Evolutionary conservation across 345 rosid genomes (phyloP).

Genomic region (Luvunga scandens): DNA sequence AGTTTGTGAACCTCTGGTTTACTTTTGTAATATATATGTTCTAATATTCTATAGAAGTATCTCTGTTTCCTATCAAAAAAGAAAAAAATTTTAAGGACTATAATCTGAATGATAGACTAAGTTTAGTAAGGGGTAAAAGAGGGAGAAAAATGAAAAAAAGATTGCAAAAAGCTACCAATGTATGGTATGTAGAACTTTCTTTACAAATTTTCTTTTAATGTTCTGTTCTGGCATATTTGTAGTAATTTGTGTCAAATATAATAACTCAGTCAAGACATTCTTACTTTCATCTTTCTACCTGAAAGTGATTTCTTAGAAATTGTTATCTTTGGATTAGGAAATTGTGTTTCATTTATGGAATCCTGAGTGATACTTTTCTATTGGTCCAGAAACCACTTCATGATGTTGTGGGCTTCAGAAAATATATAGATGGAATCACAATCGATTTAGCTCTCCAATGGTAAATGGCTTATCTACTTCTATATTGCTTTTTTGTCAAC

Average conservation of each 20-base stretch:
- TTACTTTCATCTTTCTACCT: neutral
- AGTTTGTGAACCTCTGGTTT: no score
- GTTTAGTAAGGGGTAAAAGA: neutral
- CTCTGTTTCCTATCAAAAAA: no score
- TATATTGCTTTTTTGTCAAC: conserved; percentile 6
- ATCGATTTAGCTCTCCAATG: conserved; percentile 89
- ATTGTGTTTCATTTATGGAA: conserved; percentile 5
- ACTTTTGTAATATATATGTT: no score
- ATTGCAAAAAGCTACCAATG: neutral
- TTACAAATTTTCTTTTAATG: neutral
- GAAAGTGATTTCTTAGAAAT: neutral
- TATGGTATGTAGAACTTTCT: neutral
- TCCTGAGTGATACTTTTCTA: conserved; percentile 30
- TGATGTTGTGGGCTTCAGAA: conserved; percentile 78
- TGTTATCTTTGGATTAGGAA: conserved; percentile 11
- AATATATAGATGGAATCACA: conserved; percentile 60
- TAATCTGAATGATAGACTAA: neutral
- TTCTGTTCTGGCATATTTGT: neutral
- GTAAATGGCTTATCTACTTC: conserved; percentile 38
- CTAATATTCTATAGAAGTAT: no score
- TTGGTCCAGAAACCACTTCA: conserved; percentile 71
- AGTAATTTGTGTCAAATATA: neutral
- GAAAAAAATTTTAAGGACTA: neutral
- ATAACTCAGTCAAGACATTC: neutral
- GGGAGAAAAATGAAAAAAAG: neutral